Conservation (phyloP, 257 asterid species). For the Jacaranda copaia region DNA sequence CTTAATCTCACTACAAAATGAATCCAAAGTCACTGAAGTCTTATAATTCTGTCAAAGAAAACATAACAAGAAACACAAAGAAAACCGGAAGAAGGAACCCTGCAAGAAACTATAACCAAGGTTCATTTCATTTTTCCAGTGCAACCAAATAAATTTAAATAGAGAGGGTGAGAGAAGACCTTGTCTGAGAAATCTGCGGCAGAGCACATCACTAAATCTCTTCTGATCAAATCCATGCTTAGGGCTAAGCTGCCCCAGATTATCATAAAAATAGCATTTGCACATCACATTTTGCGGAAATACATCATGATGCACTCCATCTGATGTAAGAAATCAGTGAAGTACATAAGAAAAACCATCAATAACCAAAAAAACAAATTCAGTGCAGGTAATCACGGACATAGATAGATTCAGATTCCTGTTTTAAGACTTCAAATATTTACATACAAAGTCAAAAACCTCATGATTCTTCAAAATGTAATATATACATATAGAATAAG, state of each 20-base stretch:
- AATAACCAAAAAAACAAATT: conserved; percentile 9
- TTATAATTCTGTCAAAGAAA: not conserved
- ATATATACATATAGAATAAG: not conserved
- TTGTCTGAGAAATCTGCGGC: conserved; percentile 92
- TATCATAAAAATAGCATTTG: conserved; percentile 91
- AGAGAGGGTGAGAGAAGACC: conserved; percentile 47
- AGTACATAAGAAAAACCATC: conserved; percentile 15
- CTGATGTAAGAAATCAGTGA: conserved; percentile 47
- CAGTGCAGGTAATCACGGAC: not conserved
- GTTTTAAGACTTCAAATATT: conserved; percentile 10
- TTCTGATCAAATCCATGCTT: conserved; percentile 45
- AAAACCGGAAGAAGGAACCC: conserved; percentile 6
- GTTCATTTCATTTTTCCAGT: not conserved
- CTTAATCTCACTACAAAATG: conserved; percentile 66
- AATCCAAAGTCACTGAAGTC: conserved; percentile 28
- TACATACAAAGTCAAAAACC: not conserved
- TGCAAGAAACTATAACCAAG: conserved; percentile 3
- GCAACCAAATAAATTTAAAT: conserved; percentile 5
- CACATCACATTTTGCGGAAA: conserved; percentile 78
- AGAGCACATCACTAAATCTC: conserved; percentile 69
- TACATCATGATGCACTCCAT: conserved; percentile 72
- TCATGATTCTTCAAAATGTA: conserved; percentile 1
- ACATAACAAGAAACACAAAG: conserved; percentile 14
- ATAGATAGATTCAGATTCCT: not conserved
- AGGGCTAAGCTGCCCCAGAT: conserved; percentile 64